These are phyloP conservation scores for Platanthera guangdongensis DNA, from an alignment of 106 monocot genomes.

Conservation along the genomic window DNA sequence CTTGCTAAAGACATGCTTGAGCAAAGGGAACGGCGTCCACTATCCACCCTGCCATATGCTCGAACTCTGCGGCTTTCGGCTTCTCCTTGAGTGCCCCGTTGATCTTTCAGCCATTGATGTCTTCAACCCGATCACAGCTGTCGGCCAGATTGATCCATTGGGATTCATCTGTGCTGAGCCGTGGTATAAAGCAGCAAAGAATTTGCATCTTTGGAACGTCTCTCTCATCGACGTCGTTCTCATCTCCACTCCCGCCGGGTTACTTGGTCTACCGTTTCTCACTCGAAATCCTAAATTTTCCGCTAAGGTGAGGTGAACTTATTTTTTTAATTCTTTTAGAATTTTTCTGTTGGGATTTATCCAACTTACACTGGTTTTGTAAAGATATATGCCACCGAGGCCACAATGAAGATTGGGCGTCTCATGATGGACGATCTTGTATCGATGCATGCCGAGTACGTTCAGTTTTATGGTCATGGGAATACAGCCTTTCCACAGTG, in stretches of 20 bases:
- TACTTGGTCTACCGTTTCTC: constrained; percentile 91
- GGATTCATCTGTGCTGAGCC: constrained; percentile 47
- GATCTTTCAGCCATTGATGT: constrained; percentile 74
- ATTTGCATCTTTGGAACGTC: constrained; percentile 44
- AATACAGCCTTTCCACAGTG: constrained; percentile 31
- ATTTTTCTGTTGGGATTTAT: background rate
- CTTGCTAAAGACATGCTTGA: constrained; percentile 51
- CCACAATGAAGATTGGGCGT: constrained; percentile 48
- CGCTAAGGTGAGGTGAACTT: constrained; percentile 28
- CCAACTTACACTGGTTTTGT: constrained; percentile 3
- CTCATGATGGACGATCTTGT: constrained; percentile 88
- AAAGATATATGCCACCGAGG: constrained; percentile 82
- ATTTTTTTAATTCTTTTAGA: background rate
- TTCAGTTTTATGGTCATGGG: constrained; percentile 51
- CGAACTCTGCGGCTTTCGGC: constrained; percentile 49
- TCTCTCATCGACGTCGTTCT: constrained; percentile 71
- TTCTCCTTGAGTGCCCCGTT: constrained; percentile 89
- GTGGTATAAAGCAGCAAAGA: constrained; percentile 46
- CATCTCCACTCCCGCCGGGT: constrained; percentile 60
- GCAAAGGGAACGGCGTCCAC: constrained; percentile 56
- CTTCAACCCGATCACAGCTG: constrained; percentile 49
- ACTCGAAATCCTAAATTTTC: constrained; percentile 43
- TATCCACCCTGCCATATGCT: constrained; percentile 68
- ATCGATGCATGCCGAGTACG: constrained; percentile 56
- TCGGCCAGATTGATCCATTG: background rate